Evolutionary conservation across 306 rosid species (phyloP).

Genomic region (Heteromeles arbutifolia): DNA sequence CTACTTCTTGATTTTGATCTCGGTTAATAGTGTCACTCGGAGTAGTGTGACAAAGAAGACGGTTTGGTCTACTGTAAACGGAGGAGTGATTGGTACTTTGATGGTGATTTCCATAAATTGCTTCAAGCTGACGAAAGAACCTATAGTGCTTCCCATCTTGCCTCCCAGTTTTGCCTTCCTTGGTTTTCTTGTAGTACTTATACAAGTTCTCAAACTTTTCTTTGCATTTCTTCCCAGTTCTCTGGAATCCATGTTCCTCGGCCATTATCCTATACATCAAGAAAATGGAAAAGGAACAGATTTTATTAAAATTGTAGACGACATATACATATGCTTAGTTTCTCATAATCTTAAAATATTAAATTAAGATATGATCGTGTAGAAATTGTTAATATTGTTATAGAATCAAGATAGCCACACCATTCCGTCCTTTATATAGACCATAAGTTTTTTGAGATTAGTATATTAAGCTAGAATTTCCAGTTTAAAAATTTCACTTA

Average conservation of each 20-base stretch:
- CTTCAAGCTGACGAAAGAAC: conserved; percentile 80
- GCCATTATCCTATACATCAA: conserved; percentile 49
- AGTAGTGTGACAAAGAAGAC: not conserved
- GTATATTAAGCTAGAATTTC: not conserved
- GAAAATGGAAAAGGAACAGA: not conserved
- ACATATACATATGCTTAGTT: not conserved
- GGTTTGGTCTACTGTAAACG: not conserved
- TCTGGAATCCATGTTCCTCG: conserved; percentile 70
- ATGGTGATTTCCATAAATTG: conserved; percentile 49
- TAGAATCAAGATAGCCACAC: not conserved
- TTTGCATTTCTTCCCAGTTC: conserved; percentile 82
- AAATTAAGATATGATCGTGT: not conserved
- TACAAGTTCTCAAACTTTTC: conserved; percentile 84
- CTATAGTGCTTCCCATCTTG: conserved; percentile 80
- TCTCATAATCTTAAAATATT: not conserved
- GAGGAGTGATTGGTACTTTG: not conserved
- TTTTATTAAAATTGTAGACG: not conserved
- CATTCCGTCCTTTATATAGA: not conserved
- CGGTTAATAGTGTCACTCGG: not conserved
- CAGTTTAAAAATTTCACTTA: not conserved
- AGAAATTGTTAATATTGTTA: not conserved
- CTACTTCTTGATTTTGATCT: conserved; percentile 6
- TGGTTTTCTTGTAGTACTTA: conserved; percentile 87
- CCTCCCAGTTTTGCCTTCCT: conserved; percentile 71
- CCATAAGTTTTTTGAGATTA: not conserved